A percentile compares a stretch with the other conserved stretches of the same genome.
Conservation (phyloP, 208 protist species). For the Trypanosoma rangeli region DNA sequence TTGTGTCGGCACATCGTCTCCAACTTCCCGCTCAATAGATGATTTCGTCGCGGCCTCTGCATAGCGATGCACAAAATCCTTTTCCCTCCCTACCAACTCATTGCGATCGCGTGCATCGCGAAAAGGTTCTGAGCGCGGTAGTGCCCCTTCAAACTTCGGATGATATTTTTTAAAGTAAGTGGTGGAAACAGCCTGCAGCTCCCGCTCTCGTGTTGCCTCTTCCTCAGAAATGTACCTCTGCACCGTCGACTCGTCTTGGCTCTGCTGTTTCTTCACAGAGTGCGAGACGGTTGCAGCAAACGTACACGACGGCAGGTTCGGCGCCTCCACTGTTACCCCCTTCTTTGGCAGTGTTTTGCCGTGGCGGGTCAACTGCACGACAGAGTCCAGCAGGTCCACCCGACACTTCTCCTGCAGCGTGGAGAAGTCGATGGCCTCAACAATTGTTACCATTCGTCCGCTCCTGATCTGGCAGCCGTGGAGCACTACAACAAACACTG, state of each 20-base stretch:
- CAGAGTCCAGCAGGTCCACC: constrained; percentile 64
- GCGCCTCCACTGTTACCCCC: constrained; percentile 36
- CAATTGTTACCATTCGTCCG: constrained; percentile 52
- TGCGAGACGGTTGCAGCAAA: constrained; percentile 35
- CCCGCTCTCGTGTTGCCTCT: constrained; percentile 29
- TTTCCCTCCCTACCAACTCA: constrained; percentile 59
- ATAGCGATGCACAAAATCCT: constrained; percentile 85
- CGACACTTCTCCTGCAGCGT: constrained; percentile 67
- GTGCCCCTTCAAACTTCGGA: constrained; percentile 35
- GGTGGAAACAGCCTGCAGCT: constrained; percentile 30
- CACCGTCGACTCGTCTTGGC: constrained; percentile 2
- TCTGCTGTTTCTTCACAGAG: constrained; percentile 2
- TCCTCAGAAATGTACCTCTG: constrained; percentile 17
- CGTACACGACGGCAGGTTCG: constrained; percentile 50
- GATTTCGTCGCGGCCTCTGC: constrained; percentile 50
- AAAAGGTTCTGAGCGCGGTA: constrained; percentile 45
- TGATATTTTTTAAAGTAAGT: constrained; percentile 67
- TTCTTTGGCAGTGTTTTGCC: constrained; percentile 57
- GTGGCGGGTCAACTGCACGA: constrained; percentile 61
- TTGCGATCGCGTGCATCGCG: constrained; percentile 45
- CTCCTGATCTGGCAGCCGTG: not conserved
- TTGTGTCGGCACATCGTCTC: constrained; percentile 31
- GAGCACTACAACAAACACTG: constrained; percentile 5
- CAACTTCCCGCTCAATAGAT: constrained; percentile 37
- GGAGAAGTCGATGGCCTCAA: constrained; percentile 57